Base-by-base conservation (phyloP, 805 yeast genomes). In the Zygosaccharomyces siamensis region DNA sequence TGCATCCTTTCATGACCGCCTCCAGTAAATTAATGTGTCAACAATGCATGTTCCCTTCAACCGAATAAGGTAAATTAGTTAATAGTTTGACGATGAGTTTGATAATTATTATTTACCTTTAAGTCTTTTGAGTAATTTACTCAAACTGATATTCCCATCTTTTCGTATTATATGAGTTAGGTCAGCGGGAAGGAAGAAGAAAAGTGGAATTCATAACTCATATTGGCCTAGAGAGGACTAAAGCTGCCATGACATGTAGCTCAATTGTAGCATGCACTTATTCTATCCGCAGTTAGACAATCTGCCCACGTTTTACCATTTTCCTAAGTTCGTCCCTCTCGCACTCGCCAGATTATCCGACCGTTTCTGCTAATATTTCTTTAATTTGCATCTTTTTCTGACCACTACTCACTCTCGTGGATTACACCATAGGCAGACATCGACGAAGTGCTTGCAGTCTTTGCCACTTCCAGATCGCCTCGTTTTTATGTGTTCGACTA, bases 11-110 rank as follows among this genome's bases (percentile, higher is more conserved):
- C 35, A 41, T 41, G 36, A 5, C 37, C 44, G 20, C 27, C 35
- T 41, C 44, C 24, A 41, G 44, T 41, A 41, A 41, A 41, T 36
- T 41, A 41, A 41, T 41, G 44, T 33, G 18, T 33, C 14, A 41
- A 36, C 37, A 41, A 41, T 28, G 35, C 14, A 18, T 20, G 3
- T 20, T 11, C 27, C 12, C 30, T n/a, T 8, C 14, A 31, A 30
- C 44, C 44, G 24, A 41, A 41, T 41, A 32, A 41, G 44, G 44
- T 30, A 41, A 41, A 14, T 18, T 24, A 27, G 37, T 20, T 37
- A 30, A 30, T 41, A 21, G 36, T 30, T 18, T 14, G 16, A 33
- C 16, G 44, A 41, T 41, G 44, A 41, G 28, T 41, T 33, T 21
- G 28, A 31, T 14, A 14, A 7, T 30, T 28, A 18, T 41, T 41